phyloP scores from a whole-genome alignment of 441 rosid species.

The Capsella rubella region DNA sequence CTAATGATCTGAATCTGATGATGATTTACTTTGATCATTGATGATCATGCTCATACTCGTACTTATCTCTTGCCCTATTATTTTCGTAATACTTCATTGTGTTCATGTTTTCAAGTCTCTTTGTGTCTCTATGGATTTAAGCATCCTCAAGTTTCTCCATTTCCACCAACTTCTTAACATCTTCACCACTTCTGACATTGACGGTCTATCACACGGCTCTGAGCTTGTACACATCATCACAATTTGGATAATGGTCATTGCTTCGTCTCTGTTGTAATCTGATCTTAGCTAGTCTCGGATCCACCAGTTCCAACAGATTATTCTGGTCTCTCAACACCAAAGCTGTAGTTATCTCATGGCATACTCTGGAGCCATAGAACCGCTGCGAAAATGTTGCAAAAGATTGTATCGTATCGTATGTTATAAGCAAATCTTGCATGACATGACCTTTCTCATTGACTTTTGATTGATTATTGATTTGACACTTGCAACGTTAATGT shows the following conservation, averaged over 20 bases:
- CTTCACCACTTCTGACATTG: constrained; percentile 70
- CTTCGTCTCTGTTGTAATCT: constrained; percentile 56
- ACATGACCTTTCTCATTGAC: neutral
- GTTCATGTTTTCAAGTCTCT: constrained; percentile 34
- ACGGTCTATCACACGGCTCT: constrained; percentile 52
- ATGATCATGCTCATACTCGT: constrained; percentile 15
- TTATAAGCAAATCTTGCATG: neutral
- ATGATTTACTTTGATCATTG: constrained; percentile 12
- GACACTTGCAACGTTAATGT: constrained; percentile 71
- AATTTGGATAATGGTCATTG: constrained; percentile 54
- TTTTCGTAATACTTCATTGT: constrained; percentile 31
- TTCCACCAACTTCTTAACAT: constrained; percentile 65
- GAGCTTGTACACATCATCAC: constrained; percentile 55
- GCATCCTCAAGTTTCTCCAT: constrained; percentile 46
- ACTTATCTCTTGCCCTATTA: constrained; percentile 24
- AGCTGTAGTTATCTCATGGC: no score
- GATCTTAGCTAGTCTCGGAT: constrained; percentile 57
- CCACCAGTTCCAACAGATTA: constrained; percentile 55
- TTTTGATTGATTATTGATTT: neutral
- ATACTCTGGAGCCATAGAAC: constrained; percentile 33
- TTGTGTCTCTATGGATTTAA: constrained; percentile 27
- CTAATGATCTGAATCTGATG: constrained; percentile 11
- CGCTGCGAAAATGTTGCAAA: constrained; percentile 46
- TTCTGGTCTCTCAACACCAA: constrained; percentile 51
- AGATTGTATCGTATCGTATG: neutral